Evolutionary conservation across 164 flowering plant species (phyloP), one percentile per base, ranked within the genome.

Genomic region (Cinnamomum chago): DNA sequence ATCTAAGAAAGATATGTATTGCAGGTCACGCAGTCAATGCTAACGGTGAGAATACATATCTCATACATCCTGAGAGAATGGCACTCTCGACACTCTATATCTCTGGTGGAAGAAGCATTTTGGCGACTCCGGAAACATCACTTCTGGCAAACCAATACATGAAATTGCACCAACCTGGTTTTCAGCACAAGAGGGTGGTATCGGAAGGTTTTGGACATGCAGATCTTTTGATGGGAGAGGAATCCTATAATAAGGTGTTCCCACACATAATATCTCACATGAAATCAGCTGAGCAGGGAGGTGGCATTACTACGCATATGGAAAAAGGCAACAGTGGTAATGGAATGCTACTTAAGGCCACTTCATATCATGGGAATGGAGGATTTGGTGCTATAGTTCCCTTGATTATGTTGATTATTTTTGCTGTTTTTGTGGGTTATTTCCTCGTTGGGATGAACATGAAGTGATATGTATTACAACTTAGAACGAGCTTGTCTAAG

Each of bases 41-140:
- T 15, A 35, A 73, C 2, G 89, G 88, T 0, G 72, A 81, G 17
- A 84, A 85, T 76, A 27, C 81, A 3, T 87, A 85, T 68, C 70
- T 88, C 76, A 81, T 83, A 50, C 85, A 87, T 72, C 88, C 89
- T 5, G 90, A 87, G 79, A 82, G 92, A 78, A 85, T 88, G 87
- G 78, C 81, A 11, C 71, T 85, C 65, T 80, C 84, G 14, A 88
- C 88, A 5, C 84, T 84, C 3, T 87, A 87, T 64, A 82, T 88
- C 15, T 88, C 90, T 1, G 90, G 89, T 0, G 90, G 86, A 65
- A 64, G 84, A 60, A 78, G 73, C 18, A 69, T 85, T 6, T 82
- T 87, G 62, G 89, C 81, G 27, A 88, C 86, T 27, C 89, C 89
- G 0, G 71, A 83, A 58, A 86, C 90, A 17, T 79, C 88, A 6